Evolutionary conservation across 225 moss, liverwort and hornwort species (phyloP), one percentile per base, ranked within the genome.

Genomic region (Physcomitrellopsis africana): DNA sequence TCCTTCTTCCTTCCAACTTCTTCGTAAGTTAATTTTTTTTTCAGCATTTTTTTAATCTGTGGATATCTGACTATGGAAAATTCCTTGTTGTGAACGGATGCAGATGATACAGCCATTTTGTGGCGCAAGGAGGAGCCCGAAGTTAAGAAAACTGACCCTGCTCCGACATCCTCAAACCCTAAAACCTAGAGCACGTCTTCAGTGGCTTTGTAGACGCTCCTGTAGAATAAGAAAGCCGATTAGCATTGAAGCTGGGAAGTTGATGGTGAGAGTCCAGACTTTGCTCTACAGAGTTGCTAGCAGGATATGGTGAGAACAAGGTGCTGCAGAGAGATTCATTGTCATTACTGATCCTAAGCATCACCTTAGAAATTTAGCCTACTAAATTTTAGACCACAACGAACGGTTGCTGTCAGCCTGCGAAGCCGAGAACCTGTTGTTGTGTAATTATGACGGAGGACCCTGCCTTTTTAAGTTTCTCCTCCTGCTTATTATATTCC

Each of bases 21-120:
- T 42, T 19, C 3, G 26, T 22, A 12, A 3, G 53, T 17, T 66
- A 14, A 24, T 10, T 26, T 1, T 1, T 7, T 18, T 17, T 11
- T 13, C 7, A 32, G 16, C 29, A 6, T 3, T 43, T 5, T 63
- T 29, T 9, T 0, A 0, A 23, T 20, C 11, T 9, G 29, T 22
- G 16, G 1, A 9, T 37, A 42, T 18, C 56, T 51, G 13, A 68
- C 67, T 46, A 44, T 27, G 11, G 23, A 16, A 52, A 15, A 46
- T 44, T 61, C 43, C 13, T 43, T 57, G 27, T 68, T 68, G 65
- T 12, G 14, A 56, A n/a, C 22, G 64, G 70, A 57, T 81, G 73
- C 81, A 87, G 87, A 87, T 84, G 87, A 84, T 51, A 81, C 81
- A 5, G 87, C 81, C 20, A 22, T 80, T 60, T 53, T 84, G 55